Percentiles rank a stretch among this genome's conserved stretches.
Evolutionary conservation across 495 filamentous ascomycete species (phyloP).

Genomic region (Penicilliopsis zonata): DNA sequence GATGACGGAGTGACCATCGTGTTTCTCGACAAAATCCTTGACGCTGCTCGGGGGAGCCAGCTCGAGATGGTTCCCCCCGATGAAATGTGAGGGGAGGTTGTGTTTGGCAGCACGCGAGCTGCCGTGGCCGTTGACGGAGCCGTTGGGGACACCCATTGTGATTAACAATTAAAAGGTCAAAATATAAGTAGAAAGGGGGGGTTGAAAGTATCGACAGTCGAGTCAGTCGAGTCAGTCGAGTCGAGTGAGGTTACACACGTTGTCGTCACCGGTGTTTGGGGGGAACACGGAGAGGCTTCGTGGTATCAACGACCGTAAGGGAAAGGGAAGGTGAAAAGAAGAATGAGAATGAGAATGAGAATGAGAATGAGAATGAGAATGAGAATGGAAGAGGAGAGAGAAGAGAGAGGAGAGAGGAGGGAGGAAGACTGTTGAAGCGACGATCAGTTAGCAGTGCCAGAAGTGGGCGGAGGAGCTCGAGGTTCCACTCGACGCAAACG

Average conservation of each 20-base stretch:
- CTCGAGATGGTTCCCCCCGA: slow-evolving; percentile 80
- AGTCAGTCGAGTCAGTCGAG: too few relatives aligned
- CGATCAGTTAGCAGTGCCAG: too few relatives aligned
- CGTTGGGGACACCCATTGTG: slow-evolving; percentile 31
- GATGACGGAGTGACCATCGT: slow-evolving; percentile 95
- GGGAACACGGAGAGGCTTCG: too few relatives aligned
- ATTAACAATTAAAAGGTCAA: too few relatives aligned
- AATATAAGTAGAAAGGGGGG: too few relatives aligned
- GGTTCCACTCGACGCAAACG: too few relatives aligned
- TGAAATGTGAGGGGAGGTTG: slow-evolving; percentile 82
- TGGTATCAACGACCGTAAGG: too few relatives aligned
- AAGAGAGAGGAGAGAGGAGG: neutral
- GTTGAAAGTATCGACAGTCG: too few relatives aligned
- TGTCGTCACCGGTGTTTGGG: too few relatives aligned
- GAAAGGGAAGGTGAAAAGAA: too few relatives aligned
- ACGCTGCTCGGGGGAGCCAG: slow-evolving; percentile 68
- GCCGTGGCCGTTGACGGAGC: slow-evolving; percentile 36
- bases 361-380: slow-evolving; percentile 1
- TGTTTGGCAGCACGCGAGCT: slow-evolving; percentile 61
- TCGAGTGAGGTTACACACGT: too few relatives aligned
- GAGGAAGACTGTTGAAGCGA: slow-evolving; percentile 3
- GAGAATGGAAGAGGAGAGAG: slow-evolving; percentile 1
- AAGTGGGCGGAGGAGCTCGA: too few relatives aligned
- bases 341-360: neutral
- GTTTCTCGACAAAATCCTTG: slow-evolving; percentile 83